A percentile compares a stretch with the other conserved stretches of the same genome.
These are phyloP conservation scores for Sideroxylon spinosum DNA, from an alignment of 179 eudicot genomes.

Conservation along the genomic window DNA sequence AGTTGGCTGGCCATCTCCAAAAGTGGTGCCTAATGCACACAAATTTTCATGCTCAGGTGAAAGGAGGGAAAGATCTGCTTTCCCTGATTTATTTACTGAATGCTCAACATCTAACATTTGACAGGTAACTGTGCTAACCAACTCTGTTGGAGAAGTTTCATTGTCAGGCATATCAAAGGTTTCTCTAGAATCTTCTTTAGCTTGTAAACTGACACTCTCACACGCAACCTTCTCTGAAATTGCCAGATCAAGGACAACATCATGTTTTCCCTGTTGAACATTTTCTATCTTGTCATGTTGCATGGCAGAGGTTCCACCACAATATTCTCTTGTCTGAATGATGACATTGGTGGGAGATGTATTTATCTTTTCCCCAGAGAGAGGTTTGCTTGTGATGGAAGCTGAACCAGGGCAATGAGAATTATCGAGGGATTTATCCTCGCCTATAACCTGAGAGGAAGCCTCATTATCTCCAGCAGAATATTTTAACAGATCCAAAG, in stretches of 20 bases:
- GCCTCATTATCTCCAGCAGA: slow-evolving; percentile 17
- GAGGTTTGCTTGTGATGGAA: slow-evolving; percentile 12
- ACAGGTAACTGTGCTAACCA: slow-evolving; percentile 14
- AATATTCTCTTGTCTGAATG: not conserved
- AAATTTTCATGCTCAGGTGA: slow-evolving; percentile 16
- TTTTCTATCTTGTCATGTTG: slow-evolving; percentile 13
- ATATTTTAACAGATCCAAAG: slow-evolving; percentile 11
- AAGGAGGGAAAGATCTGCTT: slow-evolving; percentile 4
- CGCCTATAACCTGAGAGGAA: slow-evolving; percentile 13
- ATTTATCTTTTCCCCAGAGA: slow-evolving; percentile 13
- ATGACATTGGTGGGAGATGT: not conserved
- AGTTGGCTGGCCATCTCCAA: slow-evolving; percentile 13
- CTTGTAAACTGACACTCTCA: slow-evolving; percentile 12
- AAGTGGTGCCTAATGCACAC: slow-evolving; percentile 22
- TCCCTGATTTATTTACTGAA: slow-evolving; percentile 19
- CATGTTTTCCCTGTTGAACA: slow-evolving; percentile 18
- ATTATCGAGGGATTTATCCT: slow-evolving; percentile 18
- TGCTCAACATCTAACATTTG: slow-evolving; percentile 21
- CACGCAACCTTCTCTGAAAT: slow-evolving; percentile 10
- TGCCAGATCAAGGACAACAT: slow-evolving; percentile 16
- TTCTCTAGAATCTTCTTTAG: slow-evolving; percentile 12
- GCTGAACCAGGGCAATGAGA: slow-evolving; percentile 18
- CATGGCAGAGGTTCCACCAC: not conserved
- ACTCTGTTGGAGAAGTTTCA: slow-evolving; percentile 10
- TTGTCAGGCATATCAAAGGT: slow-evolving; percentile 12